phyloP scores from a whole-genome alignment of 2,329 filamentous ascomycete species.

The Cucurbitaria berberidis region DNA sequence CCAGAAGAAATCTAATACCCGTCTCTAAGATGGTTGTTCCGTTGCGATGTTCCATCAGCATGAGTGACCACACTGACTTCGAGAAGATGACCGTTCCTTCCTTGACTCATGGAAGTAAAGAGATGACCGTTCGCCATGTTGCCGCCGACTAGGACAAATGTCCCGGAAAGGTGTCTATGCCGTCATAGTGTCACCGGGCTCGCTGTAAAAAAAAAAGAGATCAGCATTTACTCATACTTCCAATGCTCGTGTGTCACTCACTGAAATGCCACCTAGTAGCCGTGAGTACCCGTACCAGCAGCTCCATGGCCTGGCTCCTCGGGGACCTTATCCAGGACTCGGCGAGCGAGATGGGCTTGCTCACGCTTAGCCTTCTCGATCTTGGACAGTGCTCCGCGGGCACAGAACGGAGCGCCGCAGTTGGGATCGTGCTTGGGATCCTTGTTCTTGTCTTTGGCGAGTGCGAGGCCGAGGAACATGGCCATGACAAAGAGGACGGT shows the following conservation, averaged over 20 bases:
- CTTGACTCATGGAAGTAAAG: too few species aligned
- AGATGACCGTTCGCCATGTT: too few species aligned
- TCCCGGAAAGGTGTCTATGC: too few species aligned
- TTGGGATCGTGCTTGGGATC: not conserved
- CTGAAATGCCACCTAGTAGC: not conserved
- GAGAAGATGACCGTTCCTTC: too few species aligned
- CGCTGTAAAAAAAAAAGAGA: too few species aligned
- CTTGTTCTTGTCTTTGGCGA: not conserved
- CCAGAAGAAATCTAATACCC: too few species aligned
- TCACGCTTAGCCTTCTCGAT: not conserved
- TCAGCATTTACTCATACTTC: too few species aligned
- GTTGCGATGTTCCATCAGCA: too few species aligned
- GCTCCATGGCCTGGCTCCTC: not conserved
- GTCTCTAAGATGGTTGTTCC: too few species aligned
- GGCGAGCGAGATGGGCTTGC: not conserved
- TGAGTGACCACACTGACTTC: too few species aligned
- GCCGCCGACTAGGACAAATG: too few species aligned
- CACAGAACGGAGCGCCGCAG: conserved; percentile 12
- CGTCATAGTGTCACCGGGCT: too few species aligned
- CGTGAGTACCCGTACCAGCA: not conserved
- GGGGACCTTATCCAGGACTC: not conserved
- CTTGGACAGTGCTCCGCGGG: not conserved
- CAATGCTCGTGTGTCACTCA: not conserved
- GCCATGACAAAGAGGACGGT: not conserved
- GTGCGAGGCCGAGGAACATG: not conserved